Conservation (phyloP, 176 grass and related monocot genomes). For the Rhynchospora tenuis region DNA sequence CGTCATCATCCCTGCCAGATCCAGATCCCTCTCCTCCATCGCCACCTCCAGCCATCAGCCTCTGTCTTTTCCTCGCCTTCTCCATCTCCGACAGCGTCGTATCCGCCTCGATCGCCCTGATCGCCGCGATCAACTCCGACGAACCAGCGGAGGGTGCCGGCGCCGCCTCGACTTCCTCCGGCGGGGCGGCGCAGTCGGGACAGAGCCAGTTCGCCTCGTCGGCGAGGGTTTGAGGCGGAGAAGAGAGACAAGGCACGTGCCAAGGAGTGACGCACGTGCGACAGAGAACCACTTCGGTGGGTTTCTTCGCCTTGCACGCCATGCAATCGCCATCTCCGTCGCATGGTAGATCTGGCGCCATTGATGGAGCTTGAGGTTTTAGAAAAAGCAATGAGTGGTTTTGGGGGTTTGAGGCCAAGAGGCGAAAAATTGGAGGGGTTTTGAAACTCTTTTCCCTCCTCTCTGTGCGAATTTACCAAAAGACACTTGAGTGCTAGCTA, state of each 20-base stretch:
- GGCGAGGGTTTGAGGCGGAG: constrained; percentile 42
- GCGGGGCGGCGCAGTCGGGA: constrained; percentile 55
- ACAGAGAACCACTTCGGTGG: constrained; percentile 51
- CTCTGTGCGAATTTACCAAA: background rate
- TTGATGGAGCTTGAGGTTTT: constrained; percentile 30
- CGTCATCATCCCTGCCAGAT: background rate
- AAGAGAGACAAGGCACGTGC: constrained; percentile 77
- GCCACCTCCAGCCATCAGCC: constrained; percentile 39
- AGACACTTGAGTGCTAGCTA: background rate
- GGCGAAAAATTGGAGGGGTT: constrained; percentile 24
- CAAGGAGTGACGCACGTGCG: constrained; percentile 71
- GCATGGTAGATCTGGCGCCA: constrained; percentile 65
- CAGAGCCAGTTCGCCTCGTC: constrained; percentile 56
- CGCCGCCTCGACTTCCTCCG: background rate
- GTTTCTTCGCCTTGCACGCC: constrained; percentile 36
- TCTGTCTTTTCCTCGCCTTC: constrained; percentile 69
- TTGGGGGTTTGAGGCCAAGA: constrained; percentile 8
- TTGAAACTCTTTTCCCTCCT: constrained; percentile 38
- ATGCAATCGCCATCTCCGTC: constrained; percentile 90
- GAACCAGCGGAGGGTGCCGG: background rate
- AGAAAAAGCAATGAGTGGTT: background rate
- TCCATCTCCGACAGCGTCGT: constrained; percentile 50
- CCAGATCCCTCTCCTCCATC: background rate
- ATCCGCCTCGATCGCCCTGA: constrained; percentile 69
- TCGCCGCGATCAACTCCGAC: constrained; percentile 45